phyloP scores from a whole-genome alignment of 2,329 filamentous ascomycete species.

The Colletotrichum ledebouriae region DNA sequence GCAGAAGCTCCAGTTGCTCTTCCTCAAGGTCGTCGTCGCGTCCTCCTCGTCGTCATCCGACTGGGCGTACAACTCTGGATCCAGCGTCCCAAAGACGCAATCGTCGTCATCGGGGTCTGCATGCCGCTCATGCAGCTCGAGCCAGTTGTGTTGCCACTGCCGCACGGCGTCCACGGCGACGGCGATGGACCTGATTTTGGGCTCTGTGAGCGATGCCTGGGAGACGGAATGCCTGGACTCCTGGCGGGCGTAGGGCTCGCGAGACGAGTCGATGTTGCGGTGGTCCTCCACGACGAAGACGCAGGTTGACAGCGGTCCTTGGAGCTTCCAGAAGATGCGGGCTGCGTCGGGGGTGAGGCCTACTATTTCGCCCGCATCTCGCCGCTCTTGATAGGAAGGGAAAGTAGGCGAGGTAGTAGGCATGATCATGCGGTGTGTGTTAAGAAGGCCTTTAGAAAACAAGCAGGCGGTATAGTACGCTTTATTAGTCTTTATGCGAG shows the following conservation, averaged over 20 bases:
- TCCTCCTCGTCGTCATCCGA: neutral
- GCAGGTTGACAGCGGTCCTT: slow-evolving; percentile 7
- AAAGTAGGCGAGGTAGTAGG: slow-evolving; percentile 7
- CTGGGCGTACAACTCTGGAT: slow-evolving; percentile 14
- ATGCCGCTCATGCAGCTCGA: slow-evolving; percentile 13
- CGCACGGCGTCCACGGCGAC: slow-evolving; percentile 1
- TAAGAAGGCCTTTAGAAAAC: neutral
- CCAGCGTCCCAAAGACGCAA: slow-evolving; percentile 4
- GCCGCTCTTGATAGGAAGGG: slow-evolving; percentile 11
- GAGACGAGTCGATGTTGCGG: neutral
- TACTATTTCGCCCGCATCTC: neutral
- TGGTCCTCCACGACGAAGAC: slow-evolving; percentile 13
- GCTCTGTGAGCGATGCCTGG: slow-evolving; percentile 1
- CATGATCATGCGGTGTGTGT: neutral
- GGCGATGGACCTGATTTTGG: slow-evolving; percentile 15
- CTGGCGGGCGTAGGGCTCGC: slow-evolving; percentile 15
- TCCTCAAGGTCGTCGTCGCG: neutral
- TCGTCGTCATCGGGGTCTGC: slow-evolving; percentile 14
- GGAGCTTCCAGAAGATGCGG: slow-evolving; percentile 13
- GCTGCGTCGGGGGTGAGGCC: slow-evolving; percentile 3
- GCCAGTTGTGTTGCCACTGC: slow-evolving; percentile 16
- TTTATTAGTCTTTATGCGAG: neutral
- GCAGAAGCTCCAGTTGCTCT: slow-evolving; percentile 1
- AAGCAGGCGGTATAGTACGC: neutral
- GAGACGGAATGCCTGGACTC: slow-evolving; percentile 5